These are phyloP conservation scores for Dipteronia dyeriana DNA, from an alignment of 345 rosid genomes.

Conservation along the genomic window DNA sequence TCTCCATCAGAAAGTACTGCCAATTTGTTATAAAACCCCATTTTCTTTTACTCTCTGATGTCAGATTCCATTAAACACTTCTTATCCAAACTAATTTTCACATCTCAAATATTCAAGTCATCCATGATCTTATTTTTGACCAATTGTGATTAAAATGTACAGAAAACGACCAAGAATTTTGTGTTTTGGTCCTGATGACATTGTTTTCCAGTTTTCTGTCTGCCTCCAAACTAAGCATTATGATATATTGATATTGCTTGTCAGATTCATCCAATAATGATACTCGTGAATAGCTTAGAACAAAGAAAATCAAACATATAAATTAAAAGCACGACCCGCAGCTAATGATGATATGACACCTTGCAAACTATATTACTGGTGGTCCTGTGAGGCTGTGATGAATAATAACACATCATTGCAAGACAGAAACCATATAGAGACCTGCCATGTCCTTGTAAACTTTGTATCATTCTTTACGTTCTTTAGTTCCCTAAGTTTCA, in stretches of 20 bases:
- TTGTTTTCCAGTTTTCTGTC: constrained; percentile 6
- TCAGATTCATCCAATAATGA: constrained; percentile 12
- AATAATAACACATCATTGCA: background rate
- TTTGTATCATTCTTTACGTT: too few species aligned
- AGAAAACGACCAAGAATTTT: background rate
- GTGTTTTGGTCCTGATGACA: background rate
- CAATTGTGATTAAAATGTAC: background rate
- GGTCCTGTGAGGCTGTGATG: background rate
- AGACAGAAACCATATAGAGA: background rate
- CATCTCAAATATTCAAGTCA: background rate
- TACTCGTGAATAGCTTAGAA: background rate
- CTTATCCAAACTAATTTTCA: background rate
- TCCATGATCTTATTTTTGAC: background rate
- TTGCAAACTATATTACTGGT: background rate
- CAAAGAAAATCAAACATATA: background rate
- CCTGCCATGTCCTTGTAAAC: background rate
- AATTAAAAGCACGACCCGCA: background rate
- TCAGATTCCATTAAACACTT: too few species aligned
- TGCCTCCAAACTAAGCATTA: background rate
- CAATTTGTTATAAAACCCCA: too few species aligned
- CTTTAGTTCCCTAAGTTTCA: too few species aligned
- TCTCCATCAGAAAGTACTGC: too few species aligned
- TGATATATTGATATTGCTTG: background rate
- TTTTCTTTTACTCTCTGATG: too few species aligned
- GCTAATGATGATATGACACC: background rate